Base-by-base conservation (phyloP, 805 yeast genomes). In the Myxozyma vanderwaltii region DNA sequence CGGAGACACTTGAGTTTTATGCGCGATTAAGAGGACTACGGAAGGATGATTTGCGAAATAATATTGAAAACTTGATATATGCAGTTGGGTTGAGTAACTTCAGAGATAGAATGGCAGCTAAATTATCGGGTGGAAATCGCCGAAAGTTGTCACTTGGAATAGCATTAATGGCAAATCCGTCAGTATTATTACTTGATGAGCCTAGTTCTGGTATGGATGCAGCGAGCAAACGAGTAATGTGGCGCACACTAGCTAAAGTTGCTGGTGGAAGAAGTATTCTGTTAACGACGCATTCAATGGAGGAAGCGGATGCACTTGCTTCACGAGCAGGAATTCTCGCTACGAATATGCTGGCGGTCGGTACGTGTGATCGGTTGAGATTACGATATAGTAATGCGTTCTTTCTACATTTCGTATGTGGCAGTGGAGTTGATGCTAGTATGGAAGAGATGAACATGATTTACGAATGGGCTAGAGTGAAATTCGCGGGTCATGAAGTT, bases 161-260 rank as follows among this genome's bases (percentile, higher is more conserved):
- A 6, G 72, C 76, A 2, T 59, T 73, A 13, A 71, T 73, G 63
- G 74, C 73, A 1, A 68, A 73, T 46, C 75, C 76, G 3, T 53
- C 67, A 13, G 74, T 73, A n/a, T 57, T 73, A 23, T 58, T 73
- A 10, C 69, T 73, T 10, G 76, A 73, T 56, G 76, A 73, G 62
- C 76, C 76, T n/a, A 72, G 75, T 7, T 68, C 73, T 35, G 76
- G 76, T 17, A 72, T 73, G 76, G 76, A 73, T 55, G 75, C 76
- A 12, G 72, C 71, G 54, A 74, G 75, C 21, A 74, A 73, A 53
- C 70, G 76, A 17, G 67, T 72, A 39, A 73, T 73, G 76, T 73
- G 76, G 76, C 64, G 62, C 26, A 73, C 74, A 8, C 55, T 73
- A 24, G 59, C 72, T 10, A 53, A 63, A 10, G 72, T 73, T 1